phyloP scores from a whole-genome alignment of 441 rosid species.

The Metrosideros polymorpha region DNA sequence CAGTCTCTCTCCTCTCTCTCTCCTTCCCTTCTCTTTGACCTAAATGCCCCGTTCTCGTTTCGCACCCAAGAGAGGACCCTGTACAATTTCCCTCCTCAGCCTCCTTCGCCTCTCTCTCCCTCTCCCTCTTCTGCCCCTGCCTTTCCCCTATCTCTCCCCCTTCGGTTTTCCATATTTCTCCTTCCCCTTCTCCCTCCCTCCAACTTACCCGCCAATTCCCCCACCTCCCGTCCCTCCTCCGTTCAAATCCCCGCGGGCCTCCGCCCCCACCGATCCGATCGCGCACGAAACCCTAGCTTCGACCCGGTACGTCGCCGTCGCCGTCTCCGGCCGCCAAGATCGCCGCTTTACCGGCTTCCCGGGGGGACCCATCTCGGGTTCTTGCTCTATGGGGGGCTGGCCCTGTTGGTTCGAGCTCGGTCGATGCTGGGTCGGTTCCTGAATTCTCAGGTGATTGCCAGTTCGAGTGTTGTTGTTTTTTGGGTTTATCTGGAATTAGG shows the following conservation, averaged over 20 bases:
- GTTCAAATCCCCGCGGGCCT: constrained; percentile 1
- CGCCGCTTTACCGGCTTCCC: not conserved
- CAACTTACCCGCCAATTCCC: constrained; percentile 40
- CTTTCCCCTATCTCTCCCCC: constrained; percentile 20
- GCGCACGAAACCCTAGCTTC: not conserved
- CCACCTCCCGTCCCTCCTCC: constrained; percentile 3
- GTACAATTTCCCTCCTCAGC: constrained; percentile 30
- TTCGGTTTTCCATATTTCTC: constrained; percentile 18
- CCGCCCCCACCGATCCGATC: not conserved
- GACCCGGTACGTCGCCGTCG: not conserved
- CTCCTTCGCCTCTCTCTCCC: constrained; percentile 14
- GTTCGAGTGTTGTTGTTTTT: not conserved
- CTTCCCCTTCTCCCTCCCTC: constrained; percentile 10
- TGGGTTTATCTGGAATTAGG: not conserved
- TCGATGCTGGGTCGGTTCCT: not conserved
- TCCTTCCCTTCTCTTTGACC: not conserved
- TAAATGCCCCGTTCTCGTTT: constrained; percentile 27
- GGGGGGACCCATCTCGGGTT: not conserved
- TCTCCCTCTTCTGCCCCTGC: constrained; percentile 59
- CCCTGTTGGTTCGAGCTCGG: not conserved
- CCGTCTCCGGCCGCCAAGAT: not conserved
- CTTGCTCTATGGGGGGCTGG: not conserved
- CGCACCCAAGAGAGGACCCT: not conserved
- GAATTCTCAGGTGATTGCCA: not conserved
- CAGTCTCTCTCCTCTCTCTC: not conserved